Percentiles rank a stretch among this genome's conserved stretches.
These are phyloP conservation scores for Erythrobasidium hasegawianum DNA, from an alignment of 1,284 basidiomycete genomes.

Conservation along the genomic window DNA sequence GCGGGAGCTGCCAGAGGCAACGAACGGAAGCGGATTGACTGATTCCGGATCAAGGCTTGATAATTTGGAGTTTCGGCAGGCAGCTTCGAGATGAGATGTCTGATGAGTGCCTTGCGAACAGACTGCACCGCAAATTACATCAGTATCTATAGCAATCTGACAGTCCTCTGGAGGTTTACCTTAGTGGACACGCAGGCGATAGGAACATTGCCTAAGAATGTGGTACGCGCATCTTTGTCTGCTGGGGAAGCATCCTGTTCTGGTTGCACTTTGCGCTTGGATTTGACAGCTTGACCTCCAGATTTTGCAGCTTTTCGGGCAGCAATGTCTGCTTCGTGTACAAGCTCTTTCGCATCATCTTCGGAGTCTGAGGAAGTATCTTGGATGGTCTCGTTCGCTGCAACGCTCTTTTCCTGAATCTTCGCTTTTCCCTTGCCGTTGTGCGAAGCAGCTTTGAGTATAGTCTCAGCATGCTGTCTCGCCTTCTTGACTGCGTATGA, in stretches of 20 bases:
- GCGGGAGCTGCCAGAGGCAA: conserved; percentile 43
- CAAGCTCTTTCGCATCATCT: conserved; percentile 36
- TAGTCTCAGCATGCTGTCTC: conserved; percentile 15
- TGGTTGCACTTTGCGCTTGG: conserved; percentile 33
- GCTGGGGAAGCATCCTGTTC: conserved; percentile 49
- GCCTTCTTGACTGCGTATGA: conserved; percentile 38
- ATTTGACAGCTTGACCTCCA: conserved; percentile 37
- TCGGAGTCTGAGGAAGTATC: neutral
- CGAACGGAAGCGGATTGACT: conserved; percentile 48
- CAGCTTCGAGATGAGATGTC: conserved; percentile 48
- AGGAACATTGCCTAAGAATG: conserved; percentile 90
- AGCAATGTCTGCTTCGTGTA: conserved; percentile 37
- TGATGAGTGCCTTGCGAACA: conserved; percentile 48
- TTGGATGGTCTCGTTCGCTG: neutral
- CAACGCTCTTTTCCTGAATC: neutral
- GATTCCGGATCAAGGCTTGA: conserved; percentile 38
- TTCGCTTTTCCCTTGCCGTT: neutral
- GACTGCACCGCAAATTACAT: conserved; percentile 37
- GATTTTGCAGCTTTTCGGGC: conserved; percentile 42
- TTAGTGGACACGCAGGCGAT: conserved; percentile 70
- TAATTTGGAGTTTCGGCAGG: conserved; percentile 39
- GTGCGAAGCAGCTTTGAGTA: neutral
- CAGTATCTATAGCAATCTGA: neutral
- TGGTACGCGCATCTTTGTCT: conserved; percentile 70
- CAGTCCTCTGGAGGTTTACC: conserved; percentile 52